Evolutionary conservation across 169 alveolate genomes (phyloP).

Genomic region (Miamiensis avidus): DNA sequence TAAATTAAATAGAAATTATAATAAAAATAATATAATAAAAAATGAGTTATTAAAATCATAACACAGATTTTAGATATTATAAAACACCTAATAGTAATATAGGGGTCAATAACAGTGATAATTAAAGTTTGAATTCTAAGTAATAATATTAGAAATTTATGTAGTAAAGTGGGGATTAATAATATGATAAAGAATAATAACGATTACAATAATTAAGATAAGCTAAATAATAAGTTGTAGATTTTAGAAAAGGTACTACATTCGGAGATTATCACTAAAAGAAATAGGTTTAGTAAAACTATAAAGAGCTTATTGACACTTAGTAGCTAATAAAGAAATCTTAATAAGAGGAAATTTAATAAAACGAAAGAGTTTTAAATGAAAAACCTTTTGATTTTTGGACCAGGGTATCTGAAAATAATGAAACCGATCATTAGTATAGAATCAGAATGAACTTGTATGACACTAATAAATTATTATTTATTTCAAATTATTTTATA

Average conservation of each 20-base stretch:
- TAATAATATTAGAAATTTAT: no score
- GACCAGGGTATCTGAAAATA: background rate
- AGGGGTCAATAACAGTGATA: background rate
- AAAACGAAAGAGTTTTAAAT: background rate
- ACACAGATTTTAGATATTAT: no score
- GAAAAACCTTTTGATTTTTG: background rate
- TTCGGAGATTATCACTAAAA: background rate
- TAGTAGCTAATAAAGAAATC: background rate
- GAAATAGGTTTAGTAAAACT: no score
- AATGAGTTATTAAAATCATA: no score
- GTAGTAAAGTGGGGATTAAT: background rate
- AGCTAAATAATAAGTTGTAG: background rate
- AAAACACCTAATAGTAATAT: background rate
- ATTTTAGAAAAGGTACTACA: background rate
- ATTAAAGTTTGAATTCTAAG: background rate
- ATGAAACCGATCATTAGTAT: background rate
- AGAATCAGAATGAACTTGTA: background rate
- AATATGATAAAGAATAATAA: background rate
- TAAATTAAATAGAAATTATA: no score
- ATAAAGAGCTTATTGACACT: background rate
- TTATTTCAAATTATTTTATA: background rate
- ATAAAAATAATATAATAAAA: no score
- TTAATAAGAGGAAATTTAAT: background rate
- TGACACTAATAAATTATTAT: background rate
- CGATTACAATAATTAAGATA: background rate